Evolutionary conservation across 2,329 filamentous ascomycete species (phyloP).

Genomic region (Hypoxylon sp.): DNA sequence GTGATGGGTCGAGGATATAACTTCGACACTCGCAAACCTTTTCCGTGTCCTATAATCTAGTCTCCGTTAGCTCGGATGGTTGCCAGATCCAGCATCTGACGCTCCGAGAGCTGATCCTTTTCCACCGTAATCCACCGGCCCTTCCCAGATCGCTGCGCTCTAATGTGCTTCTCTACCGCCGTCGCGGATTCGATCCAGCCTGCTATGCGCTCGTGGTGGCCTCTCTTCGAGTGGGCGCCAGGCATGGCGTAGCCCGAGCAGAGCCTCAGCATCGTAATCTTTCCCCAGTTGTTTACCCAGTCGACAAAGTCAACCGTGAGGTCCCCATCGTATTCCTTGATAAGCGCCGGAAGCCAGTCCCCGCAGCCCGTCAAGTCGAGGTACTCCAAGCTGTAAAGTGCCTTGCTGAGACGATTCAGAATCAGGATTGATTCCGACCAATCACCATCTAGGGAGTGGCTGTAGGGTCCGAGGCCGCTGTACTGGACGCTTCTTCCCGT

Average conservation of each 20-base stretch:
- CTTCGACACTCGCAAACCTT: too few species aligned
- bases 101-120: constrained; percentile 46
- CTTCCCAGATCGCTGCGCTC: constrained; percentile 54
- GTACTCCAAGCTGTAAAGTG: constrained; percentile 65
- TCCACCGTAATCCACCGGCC: constrained; percentile 60
- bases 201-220: constrained; percentile 46
- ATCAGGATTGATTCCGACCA: constrained; percentile 66
- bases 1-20: too few species aligned
- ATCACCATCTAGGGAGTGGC: constrained; percentile 64
- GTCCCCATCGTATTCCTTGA: constrained; percentile 53
- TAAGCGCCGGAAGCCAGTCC: constrained; percentile 62
- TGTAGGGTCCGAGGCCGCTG: constrained; percentile 64
- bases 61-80: constrained; percentile 15
- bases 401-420: constrained; percentile 61
- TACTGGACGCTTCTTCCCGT: constrained; percentile 57
- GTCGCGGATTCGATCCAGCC: constrained; percentile 51
- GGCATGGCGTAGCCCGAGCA: constrained; percentile 53
- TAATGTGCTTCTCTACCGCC: constrained; percentile 58
- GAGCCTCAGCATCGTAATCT: constrained; percentile 56
- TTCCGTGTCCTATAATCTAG: neutral
- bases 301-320: constrained; percentile 53
- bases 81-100: constrained; percentile 23
- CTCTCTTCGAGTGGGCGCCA: constrained; percentile 45
- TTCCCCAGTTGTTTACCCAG: constrained; percentile 63
- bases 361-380: constrained; percentile 68